A percentile compares a stretch with the other conserved stretches of the same genome.
Conservation (phyloP, 768 basidiomycete genomes). For the Daedalea quercina region DNA sequence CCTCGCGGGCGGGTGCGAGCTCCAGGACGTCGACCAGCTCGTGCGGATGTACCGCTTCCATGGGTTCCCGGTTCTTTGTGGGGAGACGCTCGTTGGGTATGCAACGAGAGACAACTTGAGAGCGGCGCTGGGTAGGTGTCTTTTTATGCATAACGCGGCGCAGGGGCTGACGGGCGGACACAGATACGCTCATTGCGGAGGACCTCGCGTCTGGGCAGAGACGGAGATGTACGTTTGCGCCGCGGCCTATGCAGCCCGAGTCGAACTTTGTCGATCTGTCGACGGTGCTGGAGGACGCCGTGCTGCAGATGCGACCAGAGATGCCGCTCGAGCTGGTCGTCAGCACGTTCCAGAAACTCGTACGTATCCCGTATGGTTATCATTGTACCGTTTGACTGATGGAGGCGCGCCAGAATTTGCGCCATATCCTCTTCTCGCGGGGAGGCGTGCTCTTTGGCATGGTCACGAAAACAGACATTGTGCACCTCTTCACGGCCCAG, state of each 20-base stretch:
- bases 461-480: slow-evolving; percentile 64
- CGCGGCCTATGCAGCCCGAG: slow-evolving; percentile 3
- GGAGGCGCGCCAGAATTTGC: slow-evolving; percentile 43
- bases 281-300: slow-evolving; percentile 34
- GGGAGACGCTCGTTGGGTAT: slow-evolving; percentile 50
- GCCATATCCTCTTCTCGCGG: slow-evolving; percentile 61
- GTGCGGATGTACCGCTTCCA: slow-evolving; percentile 41
- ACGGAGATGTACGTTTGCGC: slow-evolving; percentile 18
- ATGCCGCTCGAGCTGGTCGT: slow-evolving; percentile 68
- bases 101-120: slow-evolving; percentile 50
- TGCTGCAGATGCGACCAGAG: slow-evolving; percentile 60
- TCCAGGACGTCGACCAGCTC: slow-evolving; percentile 43
- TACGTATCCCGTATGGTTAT: slow-evolving; percentile 15
- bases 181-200: slow-evolving; percentile 20
- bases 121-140: slow-evolving; percentile 26
- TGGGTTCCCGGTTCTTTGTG: slow-evolving; percentile 60
- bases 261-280: slow-evolving; percentile 25
- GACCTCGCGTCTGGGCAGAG: slow-evolving; percentile 7
- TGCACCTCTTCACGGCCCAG: slow-evolving; percentile 49
- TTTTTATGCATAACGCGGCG: not conserved
- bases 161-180: not conserved
- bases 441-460: slow-evolving; percentile 54
- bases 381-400: not conserved
- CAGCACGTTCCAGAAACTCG: slow-evolving; percentile 70
- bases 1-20: slow-evolving; percentile 24